Conservation (phyloP, 1,139 yeast genomes). For the Lodderomyces margitis region DNA sequence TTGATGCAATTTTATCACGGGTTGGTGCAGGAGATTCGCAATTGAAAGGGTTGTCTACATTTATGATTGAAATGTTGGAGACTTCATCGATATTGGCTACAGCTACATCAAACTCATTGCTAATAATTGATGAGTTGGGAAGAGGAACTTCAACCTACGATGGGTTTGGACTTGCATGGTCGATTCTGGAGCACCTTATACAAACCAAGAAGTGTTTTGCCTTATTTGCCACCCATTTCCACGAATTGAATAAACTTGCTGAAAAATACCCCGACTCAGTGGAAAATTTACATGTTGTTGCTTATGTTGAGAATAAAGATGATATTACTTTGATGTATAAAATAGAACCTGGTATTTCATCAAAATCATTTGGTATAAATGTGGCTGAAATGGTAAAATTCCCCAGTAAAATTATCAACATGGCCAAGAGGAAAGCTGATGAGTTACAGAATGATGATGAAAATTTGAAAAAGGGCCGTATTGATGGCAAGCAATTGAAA, state of each 20-base stretch:
- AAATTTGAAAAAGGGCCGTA: constrained; percentile 30
- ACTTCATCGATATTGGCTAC: constrained; percentile 88
- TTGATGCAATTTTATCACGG: constrained; percentile 90
- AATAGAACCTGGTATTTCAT: constrained; percentile 90
- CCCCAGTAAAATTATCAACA: constrained; percentile 80
- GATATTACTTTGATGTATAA: constrained; percentile 87
- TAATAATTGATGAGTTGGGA: constrained; percentile 92
- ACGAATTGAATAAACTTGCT: constrained; percentile 81
- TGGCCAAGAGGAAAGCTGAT: constrained; percentile 93
- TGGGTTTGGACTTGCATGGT: constrained; percentile 97
- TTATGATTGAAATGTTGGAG: constrained; percentile 98
- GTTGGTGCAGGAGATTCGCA: constrained; percentile 99
- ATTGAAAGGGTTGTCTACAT: constrained; percentile 92
- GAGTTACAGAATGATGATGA: constrained; percentile 72
- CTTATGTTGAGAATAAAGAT: constrained; percentile 53
- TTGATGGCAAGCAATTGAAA: not conserved
- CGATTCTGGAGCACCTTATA: constrained; percentile 85
- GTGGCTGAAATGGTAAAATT: constrained; percentile 95
- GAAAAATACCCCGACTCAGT: constrained; percentile 57
- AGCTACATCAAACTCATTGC: constrained; percentile 79
- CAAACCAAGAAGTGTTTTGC: constrained; percentile 71
- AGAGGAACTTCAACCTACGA: constrained; percentile 97
- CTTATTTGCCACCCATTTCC: constrained; percentile 95
- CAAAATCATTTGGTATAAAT: constrained; percentile 94
- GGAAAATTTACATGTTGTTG: constrained; percentile 87